These are phyloP conservation scores for Paramyrothecium sp. DNA, from an alignment of 2,329 filamentous ascomycete genomes.

Conservation along the genomic window DNA sequence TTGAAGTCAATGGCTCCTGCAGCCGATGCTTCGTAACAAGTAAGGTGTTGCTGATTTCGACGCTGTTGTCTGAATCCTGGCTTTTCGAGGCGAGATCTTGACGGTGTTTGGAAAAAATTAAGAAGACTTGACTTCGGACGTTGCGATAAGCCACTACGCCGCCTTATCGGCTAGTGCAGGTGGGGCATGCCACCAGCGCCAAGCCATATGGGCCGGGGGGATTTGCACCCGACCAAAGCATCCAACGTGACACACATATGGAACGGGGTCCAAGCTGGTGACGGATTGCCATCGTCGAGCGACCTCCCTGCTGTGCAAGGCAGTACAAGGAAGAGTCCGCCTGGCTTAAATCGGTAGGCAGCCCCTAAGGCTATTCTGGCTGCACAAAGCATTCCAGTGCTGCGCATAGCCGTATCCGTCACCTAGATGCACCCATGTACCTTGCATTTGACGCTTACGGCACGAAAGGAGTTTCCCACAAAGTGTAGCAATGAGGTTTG, in stretches of 20 bases:
- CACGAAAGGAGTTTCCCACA: too few relatives aligned
- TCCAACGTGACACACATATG: background rate
- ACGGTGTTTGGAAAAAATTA: background rate
- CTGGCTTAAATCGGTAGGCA: too few relatives aligned
- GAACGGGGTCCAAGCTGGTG: background rate
- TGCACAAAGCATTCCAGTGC: too few relatives aligned
- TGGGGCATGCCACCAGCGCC: background rate
- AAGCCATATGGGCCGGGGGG: background rate
- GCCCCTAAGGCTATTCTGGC: too few relatives aligned
- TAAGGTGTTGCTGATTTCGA: background rate
- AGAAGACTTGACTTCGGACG: background rate
- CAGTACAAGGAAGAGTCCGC: too few relatives aligned
- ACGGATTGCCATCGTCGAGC: background rate
- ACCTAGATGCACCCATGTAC: too few relatives aligned
- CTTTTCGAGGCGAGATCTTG: background rate
- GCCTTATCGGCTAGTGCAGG: background rate
- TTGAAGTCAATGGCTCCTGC: background rate
- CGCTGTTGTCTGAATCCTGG: constrained; percentile 5
- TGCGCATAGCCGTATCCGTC: too few relatives aligned
- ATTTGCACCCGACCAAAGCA: background rate
- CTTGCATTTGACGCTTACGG: background rate
- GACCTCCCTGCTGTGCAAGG: too few relatives aligned
- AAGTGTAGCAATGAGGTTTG: background rate
- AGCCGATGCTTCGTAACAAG: constrained; percentile 7
- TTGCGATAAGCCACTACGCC: background rate